Base-by-base conservation (phyloP, 148 eudicot genomes). In the Beta vulgaris region DNA sequence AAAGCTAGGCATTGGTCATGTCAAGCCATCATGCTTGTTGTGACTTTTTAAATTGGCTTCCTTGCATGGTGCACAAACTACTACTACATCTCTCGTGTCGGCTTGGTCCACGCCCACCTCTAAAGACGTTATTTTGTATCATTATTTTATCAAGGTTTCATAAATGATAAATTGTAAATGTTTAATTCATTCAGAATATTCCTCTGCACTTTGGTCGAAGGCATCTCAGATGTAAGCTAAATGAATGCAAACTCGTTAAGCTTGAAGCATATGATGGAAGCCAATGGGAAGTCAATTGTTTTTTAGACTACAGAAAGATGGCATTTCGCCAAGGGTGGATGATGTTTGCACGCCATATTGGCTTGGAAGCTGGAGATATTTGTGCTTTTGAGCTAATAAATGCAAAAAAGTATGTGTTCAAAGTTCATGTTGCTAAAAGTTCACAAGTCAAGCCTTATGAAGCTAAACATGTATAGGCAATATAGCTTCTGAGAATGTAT, bases 331-430 rank as follows among this genome's bases (percentile, higher is more conserved):
- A 51, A 68, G 86, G 90, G 18, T 87, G 84, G 86, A 53, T n/a
- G 1, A 58, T 32, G 18, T 82, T 85, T 81, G 82, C 76, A 0
- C 51, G 57, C 2, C 68, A 71, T 0, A 77, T 71, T 58, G 69
- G 49, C 26, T 62, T 87, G 53, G 62, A 82, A 63, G 74, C 75
- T 5, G 87, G 86, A 37, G 86, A 87, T 76, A 76, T 74, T 62
- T 85, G 90, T 70, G 65, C 85, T 59, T 82, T 82, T 37, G 90
- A 87, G 77, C 81, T 84, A 4, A 55, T n/a, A 11, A 74, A 79
- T 68, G 73, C 26, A 21, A n/a, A 48, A 15, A 35, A 48, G 10
- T 48, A 3, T 1, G 68, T 68, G 62, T 26, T 79, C 15, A 68
- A 74, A 79, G 74, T 79, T 79, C 54, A 39, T n/a, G 55, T 74